Evolutionary conservation across 768 basidiomycete species (phyloP), one percentile per base, ranked within the genome.

Genomic region (Chlorophyllum brunneum): DNA sequence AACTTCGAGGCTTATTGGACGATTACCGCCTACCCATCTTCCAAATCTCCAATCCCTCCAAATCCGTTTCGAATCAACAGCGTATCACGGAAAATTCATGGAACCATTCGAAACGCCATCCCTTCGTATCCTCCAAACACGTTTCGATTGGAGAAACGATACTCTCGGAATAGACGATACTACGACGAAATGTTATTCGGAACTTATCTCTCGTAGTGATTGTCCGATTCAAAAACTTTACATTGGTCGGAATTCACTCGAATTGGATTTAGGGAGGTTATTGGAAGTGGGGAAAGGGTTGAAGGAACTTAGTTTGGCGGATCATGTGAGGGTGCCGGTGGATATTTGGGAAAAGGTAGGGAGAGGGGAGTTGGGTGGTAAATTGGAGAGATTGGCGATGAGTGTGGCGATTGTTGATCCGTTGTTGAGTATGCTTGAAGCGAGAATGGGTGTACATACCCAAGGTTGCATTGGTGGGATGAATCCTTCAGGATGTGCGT

Each of bases 121-220:
- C 2, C 30, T 56, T 18, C 30, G 24, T 15, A 34, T 22, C 1
- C 24, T 56, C 16, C 37, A 56, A n/a, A 53, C 51, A 16, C 51
- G 55, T 20, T 56, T 47, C 30, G 49, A 52, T n/a, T 46, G 50
- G 42, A 33, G 42, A 16, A 26, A 44, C 23, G 54, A 55, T 13
- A 33, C 42, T n/a, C 11, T 42, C 0, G 40, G 40, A 5, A 27
- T 20, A 9, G 42, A 44, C 18, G 54, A 49, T 34, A 10, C 16
- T 30, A 31, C 23, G 23, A 40, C 38, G 9, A 26, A 24, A 31
- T 47, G 37, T 27, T 52, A 53, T 40, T n/a, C 30, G 16, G 47
- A 46, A 10, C 51, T 56, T 22, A 48, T 56, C 13, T 13, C 8
- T 2, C 51, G 55, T 10, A 52, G 50, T 9, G 39, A n/a, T 9